These are phyloP conservation scores for Fusarium sp. DNA, from an alignment of 2,329 filamentous ascomycete genomes.

Conservation along the genomic window DNA sequence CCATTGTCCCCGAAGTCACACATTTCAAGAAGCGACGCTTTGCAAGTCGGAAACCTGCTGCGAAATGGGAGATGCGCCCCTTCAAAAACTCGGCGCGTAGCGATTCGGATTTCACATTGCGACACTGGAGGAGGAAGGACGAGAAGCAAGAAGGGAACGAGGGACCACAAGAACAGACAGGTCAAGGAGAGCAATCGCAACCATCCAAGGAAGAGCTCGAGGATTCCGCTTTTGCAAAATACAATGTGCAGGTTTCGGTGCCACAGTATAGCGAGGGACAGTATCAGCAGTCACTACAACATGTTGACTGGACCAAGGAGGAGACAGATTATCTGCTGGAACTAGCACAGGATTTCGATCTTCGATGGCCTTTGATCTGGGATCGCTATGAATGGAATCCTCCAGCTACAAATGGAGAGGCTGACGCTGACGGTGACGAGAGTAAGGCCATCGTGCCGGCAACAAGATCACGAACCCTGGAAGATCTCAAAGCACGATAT, in stretches of 20 bases:
- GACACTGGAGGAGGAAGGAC: constrained; percentile 82
- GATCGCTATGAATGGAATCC: constrained; percentile 87
- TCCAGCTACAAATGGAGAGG: constrained; percentile 59
- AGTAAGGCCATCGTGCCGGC: constrained; percentile 67
- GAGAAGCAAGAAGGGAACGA: constrained; percentile 56
- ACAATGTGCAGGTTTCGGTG: constrained; percentile 82
- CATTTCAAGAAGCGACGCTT: constrained; percentile 71
- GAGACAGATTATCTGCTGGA: constrained; percentile 93
- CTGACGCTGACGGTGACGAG: constrained; percentile 59
- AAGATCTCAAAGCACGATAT: constrained; percentile 92
- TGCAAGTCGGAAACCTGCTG: constrained; percentile 66
- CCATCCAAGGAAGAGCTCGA: constrained; percentile 55
- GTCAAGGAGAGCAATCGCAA: constrained; percentile 35
- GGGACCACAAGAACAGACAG: constrained; percentile 49
- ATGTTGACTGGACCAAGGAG: constrained; percentile 85
- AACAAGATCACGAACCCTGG: constrained; percentile 75
- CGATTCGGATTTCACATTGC: constrained; percentile 75
- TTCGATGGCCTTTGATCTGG: constrained; percentile 91
- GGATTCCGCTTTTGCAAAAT: constrained; percentile 82
- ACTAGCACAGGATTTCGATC: constrained; percentile 80
- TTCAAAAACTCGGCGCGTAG: constrained; percentile 83
- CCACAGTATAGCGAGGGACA: constrained; percentile 89
- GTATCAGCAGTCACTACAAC: constrained; percentile 80
- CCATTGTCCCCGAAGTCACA: constrained; percentile 71
- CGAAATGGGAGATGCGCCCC: constrained; percentile 73